Evolutionary conservation across 169 alveolate species (phyloP), one percentile per base, ranked within the genome.

Genomic region (Eimeria mitis): DNA sequence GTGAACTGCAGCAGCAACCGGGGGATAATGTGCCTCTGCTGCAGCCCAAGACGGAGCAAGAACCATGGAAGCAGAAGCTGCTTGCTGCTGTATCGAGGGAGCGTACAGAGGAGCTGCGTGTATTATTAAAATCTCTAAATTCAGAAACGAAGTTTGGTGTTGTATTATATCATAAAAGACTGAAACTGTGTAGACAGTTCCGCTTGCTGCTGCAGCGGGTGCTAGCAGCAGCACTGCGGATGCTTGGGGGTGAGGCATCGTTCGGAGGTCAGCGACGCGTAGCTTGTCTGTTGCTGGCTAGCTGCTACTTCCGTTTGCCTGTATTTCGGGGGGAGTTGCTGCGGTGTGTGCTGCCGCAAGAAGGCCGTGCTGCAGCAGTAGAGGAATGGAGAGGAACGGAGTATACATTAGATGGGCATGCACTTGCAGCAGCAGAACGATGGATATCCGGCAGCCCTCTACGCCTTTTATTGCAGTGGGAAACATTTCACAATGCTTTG

Each of bases 331-430:
- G 63, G 54, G 97, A 71, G 78, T 40, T 95, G 73, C 95, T 95
- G 47, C 89, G 21, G 44, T 40, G 95, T 34, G 73, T 95, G 49
- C 89, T 95, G 81, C 73, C 81, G 0, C 85, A 25, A 9, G 95
- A 88, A 37, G 89, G 56, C 0, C 63, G 94, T 1, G 70, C 68
- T 44, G 73, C 56, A n/a, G 75, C 61, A 61, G 76, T 96, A 21
- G 95, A 73, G 73, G 97, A 96, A 85, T 96, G 97, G 97, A 40
- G 95, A 6, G 96, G 96, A 21, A 95, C 96, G 14, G 96, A 95
- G 54, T 95, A 68, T 34, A 34, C 6, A n/a, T 71, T 95, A 47
- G 96, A 95, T 61, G 52, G 28, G 61, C 63, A n/a, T 49, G 68
- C 85, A 23, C 34, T 95, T 40, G 52, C 40, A 49, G 73, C 56